Evolutionary conservation across 2,329 filamentous ascomycete genomes (phyloP), one percentile per base, ranked within the genome.

Genomic region (Purpureocillium lavendulum): DNA sequence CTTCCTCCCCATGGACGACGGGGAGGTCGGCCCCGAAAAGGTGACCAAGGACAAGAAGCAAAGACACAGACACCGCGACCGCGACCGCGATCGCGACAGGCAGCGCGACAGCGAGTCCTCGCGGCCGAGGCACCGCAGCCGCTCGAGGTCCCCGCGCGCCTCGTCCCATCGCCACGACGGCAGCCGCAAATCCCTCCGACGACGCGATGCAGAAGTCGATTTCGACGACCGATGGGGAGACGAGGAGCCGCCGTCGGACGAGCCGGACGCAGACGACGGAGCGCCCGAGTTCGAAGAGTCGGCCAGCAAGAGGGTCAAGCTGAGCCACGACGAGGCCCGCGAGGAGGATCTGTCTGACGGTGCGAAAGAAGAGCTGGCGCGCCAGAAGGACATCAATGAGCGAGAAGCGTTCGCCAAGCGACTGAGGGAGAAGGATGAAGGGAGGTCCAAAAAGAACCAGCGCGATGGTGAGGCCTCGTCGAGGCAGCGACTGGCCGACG

Each of bases 221-320:
- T 82, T 83, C 47, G 83, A 88, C 35, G 83, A 88, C 53, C 70
- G 84, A 39, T 94, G 87, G 87, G 87, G 80, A 1, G 86, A 92
- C 50, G 84, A 89, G 53, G 84, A 86, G 49, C 66, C 67, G 18
- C 57, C 59, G 0, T 67, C 71, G 0, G 64, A 65, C 13, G 54
- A 48, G 6, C 56, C 59, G 4, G 66, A 64, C 8, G 60, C 62
- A 10, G 61, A 63, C 10, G 67, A 67, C 4, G 69, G 71, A 16
- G 70, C 71, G 36, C 66, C 67, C 2, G 80, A 84, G 13, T 83
- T 84, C 36, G 65, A 74, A 33, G 80, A 84, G 48, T 84, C 84
- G 0, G 76, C 81, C 2, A 70, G 80, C 14, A 90, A 90, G 58
- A 72, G 84, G 17, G 70, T 81, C 2, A 81, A 85, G 54, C 62